These are phyloP conservation scores for Penicillium coffeae DNA, from an alignment of 495 filamentous ascomycete genomes.

Conservation along the genomic window DNA sequence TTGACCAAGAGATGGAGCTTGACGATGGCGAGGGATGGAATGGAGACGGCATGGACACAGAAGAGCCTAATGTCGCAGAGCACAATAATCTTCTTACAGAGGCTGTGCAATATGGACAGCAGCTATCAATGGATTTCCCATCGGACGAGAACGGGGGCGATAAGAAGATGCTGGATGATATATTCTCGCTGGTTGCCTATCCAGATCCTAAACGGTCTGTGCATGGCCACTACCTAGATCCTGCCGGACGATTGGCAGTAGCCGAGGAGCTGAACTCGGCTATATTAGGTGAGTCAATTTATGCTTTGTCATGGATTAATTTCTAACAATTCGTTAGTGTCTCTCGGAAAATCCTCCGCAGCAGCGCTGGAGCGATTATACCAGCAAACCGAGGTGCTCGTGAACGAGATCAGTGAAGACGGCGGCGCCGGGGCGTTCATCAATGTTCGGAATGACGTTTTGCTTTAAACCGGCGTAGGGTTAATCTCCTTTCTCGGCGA, in stretches of 20 bases:
- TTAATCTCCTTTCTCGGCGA: not conserved
- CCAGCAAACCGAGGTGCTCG: slow-evolving; percentile 80
- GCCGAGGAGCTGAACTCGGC: slow-evolving; percentile 94
- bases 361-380: slow-evolving; percentile 84
- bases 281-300: slow-evolving; percentile 65
- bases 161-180: slow-evolving; percentile 71
- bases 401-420: slow-evolving; percentile 75
- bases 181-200: slow-evolving; percentile 88
- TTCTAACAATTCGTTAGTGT: slow-evolving; percentile 50
- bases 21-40: slow-evolving; percentile 59
- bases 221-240: slow-evolving; percentile 75
- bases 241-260: slow-evolving; percentile 68
- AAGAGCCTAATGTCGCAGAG: slow-evolving; percentile 37
- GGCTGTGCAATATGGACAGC: slow-evolving; percentile 76
- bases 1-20: slow-evolving; percentile 76
- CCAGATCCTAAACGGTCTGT: slow-evolving; percentile 69
- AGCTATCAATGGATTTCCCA: slow-evolving; percentile 70
- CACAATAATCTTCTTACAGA: slow-evolving; percentile 59
- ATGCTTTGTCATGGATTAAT: slow-evolving; percentile 8
- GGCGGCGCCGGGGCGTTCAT: slow-evolving; percentile 87
- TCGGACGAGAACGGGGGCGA: slow-evolving; percentile 64
- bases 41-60: slow-evolving; percentile 52
- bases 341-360: slow-evolving; percentile 81
- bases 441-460: slow-evolving; percentile 66
- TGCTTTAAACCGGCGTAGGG: slow-evolving; percentile 31